These are phyloP conservation scores for Aspergillus clavatus DNA, from an alignment of 2,329 filamentous ascomycete species.

Conservation along the genomic window DNA sequence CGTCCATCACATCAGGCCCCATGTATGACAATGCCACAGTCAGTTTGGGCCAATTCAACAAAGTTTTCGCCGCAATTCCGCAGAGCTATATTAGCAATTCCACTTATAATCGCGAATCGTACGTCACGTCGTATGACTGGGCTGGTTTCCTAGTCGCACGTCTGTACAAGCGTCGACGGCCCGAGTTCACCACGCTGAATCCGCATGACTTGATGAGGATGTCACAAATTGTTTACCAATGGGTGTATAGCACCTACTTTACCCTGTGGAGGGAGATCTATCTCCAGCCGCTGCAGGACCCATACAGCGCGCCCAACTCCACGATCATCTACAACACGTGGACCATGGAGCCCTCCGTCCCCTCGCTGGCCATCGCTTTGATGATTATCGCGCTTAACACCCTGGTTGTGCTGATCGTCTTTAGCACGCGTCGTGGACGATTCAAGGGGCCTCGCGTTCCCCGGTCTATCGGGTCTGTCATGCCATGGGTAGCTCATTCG, in stretches of 20 bases:
- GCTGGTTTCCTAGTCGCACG: slow-evolving; percentile 32
- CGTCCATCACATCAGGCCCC: slow-evolving; percentile 17
- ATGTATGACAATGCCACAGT: slow-evolving; percentile 33
- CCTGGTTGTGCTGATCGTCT: slow-evolving; percentile 29
- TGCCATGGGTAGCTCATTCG: slow-evolving; percentile 33
- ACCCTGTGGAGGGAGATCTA: slow-evolving; percentile 32
- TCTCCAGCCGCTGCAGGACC: slow-evolving; percentile 21
- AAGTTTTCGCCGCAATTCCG: slow-evolving; percentile 32
- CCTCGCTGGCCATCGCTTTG: slow-evolving; percentile 25
- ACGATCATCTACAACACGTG: slow-evolving; percentile 28
- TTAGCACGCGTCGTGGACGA: slow-evolving; percentile 29
- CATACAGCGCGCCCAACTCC: slow-evolving; percentile 18
- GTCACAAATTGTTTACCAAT: slow-evolving; percentile 29
- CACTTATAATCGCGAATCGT: slow-evolving; percentile 12
- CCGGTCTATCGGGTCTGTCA: slow-evolving; percentile 30
- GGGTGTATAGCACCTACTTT: slow-evolving; percentile 35
- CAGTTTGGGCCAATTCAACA: slow-evolving; percentile 34
- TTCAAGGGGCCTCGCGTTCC: slow-evolving; percentile 32
- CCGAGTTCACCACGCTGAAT: slow-evolving; percentile 22
- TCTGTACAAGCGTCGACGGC: slow-evolving; percentile 25
- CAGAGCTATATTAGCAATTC: slow-evolving; percentile 27
- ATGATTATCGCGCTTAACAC: slow-evolving; percentile 30
- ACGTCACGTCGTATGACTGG: slow-evolving; percentile 32
- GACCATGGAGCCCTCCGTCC: slow-evolving; percentile 28
- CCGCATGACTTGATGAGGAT: slow-evolving; percentile 18